These are phyloP conservation scores for Artomyces pyxidatus DNA, from an alignment of 768 basidiomycete species.

Conservation along the genomic window DNA sequence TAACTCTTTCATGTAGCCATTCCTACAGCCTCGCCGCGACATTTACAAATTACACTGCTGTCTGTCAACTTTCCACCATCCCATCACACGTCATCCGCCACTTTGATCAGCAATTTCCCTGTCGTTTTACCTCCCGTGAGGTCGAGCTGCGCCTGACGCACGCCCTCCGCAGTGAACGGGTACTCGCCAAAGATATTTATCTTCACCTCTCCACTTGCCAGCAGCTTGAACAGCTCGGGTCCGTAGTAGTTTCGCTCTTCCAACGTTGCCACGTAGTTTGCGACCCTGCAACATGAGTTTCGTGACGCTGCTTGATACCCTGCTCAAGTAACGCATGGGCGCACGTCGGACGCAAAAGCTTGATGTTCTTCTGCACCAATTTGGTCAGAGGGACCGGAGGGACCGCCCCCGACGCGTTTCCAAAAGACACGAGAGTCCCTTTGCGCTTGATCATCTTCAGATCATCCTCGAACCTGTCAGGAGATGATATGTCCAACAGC, in stretches of 20 bases:
- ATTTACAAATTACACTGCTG: neutral
- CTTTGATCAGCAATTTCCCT: constrained; percentile 79
- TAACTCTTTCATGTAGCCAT: too few species aligned
- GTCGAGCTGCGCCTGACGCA: constrained; percentile 66
- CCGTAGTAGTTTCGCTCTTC: constrained; percentile 65
- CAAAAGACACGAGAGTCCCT: constrained; percentile 80
- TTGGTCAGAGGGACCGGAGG: constrained; percentile 65
- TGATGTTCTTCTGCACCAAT: constrained; percentile 74
- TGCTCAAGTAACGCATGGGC: constrained; percentile 2
- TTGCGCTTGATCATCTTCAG: constrained; percentile 74
- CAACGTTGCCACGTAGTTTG: constrained; percentile 60
- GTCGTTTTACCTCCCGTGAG: constrained; percentile 65
- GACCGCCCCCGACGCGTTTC: constrained; percentile 82
- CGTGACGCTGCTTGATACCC: neutral
- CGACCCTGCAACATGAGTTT: too few species aligned
- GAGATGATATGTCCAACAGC: neutral
- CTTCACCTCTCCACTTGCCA: constrained; percentile 50
- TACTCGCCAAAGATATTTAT: constrained; percentile 69
- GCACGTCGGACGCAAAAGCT: constrained; percentile 61
- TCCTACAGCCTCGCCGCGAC: neutral
- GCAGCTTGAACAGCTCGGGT: constrained; percentile 49
- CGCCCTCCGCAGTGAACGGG: constrained; percentile 72
- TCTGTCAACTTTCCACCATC: neutral
- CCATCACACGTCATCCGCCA: constrained; percentile 23
- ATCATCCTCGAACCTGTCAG: constrained; percentile 65